phyloP scores from a whole-genome alignment of 1,284 basidiomycete species.

The Ustilago xerochloae region DNA sequence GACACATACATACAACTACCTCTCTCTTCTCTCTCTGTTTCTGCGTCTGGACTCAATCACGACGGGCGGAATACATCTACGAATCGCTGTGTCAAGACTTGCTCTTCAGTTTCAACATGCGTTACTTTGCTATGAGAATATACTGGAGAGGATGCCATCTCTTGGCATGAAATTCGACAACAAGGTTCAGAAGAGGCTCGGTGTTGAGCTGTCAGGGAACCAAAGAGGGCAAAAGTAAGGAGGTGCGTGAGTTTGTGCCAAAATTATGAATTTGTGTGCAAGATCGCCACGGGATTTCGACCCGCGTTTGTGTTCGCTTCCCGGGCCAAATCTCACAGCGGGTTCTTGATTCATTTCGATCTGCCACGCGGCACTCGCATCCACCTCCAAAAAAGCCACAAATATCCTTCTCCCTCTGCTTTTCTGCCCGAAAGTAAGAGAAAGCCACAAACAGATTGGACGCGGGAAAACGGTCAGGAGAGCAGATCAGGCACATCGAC shows the following conservation, averaged over 20 bases:
- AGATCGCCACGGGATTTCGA: not conserved
- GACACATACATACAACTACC: no score
- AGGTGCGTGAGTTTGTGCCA: not conserved
- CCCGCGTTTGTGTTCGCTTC: no score
- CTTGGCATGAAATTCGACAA: not conserved
- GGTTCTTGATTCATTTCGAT: not conserved
- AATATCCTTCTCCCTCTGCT: not conserved
- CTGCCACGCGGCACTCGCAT: not conserved
- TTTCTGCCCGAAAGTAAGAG: not conserved
- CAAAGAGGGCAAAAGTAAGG: constrained; percentile 8
- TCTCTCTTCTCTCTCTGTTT: not conserved
- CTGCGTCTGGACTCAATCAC: not conserved
- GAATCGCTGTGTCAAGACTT: no score
- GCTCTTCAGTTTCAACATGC: no score
- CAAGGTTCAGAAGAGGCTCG: not conserved
- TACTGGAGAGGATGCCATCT: no score
- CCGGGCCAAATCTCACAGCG: not conserved
- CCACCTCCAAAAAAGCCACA: not conserved
- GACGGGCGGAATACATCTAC: no score
- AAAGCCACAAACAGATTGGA: constrained; percentile 6
- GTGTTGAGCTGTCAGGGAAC: constrained; percentile 7
- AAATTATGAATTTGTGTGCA: no score
- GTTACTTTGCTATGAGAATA: no score
- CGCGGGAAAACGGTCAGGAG: not conserved
- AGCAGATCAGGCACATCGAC: constrained; percentile 7